These are phyloP conservation scores for Linnemannia schmuckeri DNA, from an alignment of 192 early-diverging fungal species.

Conservation along the genomic window DNA sequence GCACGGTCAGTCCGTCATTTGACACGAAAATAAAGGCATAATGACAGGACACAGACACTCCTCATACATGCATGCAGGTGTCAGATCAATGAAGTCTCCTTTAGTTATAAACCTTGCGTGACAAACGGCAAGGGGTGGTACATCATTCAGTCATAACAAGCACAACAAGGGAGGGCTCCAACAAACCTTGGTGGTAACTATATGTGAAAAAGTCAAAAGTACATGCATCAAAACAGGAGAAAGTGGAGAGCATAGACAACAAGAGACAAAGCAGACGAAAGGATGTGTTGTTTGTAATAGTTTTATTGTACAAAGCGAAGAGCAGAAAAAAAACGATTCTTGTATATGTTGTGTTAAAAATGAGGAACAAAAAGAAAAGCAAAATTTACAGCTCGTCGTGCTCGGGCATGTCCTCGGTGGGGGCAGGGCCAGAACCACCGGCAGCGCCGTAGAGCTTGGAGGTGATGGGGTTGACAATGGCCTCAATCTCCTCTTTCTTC, in stretches of 20 bases:
- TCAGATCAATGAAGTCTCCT: not conserved
- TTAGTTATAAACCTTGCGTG: too few relatives aligned
- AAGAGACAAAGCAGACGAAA: too few relatives aligned
- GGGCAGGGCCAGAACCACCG: slow-evolving; percentile 69
- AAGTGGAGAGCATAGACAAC: too few relatives aligned
- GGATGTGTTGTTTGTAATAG: not conserved
- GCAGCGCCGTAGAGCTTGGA: slow-evolving; percentile 86
- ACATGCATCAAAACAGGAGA: too few relatives aligned
- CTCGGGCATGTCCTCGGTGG: slow-evolving; percentile 66
- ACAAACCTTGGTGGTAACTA: too few relatives aligned
- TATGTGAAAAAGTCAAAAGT: too few relatives aligned
- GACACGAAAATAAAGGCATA: not conserved
- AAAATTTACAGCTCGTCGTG: slow-evolving; percentile 79
- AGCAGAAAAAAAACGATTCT: slow-evolving; percentile 7
- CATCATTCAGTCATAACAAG: too few relatives aligned
- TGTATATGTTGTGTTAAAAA: not conserved
- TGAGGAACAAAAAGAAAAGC: slow-evolving; percentile 18
- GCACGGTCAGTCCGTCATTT: not conserved
- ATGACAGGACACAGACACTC: not conserved
- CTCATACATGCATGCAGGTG: not conserved
- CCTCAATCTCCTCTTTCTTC: slow-evolving; percentile 94
- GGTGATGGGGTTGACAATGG: slow-evolving; percentile 94
- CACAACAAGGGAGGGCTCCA: too few relatives aligned
- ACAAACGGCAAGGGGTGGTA: too few relatives aligned
- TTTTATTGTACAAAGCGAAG: slow-evolving; percentile 9